Percentiles rank a stretch among this genome's conserved stretches.
phyloP scores from a whole-genome alignment of 345 rosid genomes.

The Erysimum cheiranthoides region DNA sequence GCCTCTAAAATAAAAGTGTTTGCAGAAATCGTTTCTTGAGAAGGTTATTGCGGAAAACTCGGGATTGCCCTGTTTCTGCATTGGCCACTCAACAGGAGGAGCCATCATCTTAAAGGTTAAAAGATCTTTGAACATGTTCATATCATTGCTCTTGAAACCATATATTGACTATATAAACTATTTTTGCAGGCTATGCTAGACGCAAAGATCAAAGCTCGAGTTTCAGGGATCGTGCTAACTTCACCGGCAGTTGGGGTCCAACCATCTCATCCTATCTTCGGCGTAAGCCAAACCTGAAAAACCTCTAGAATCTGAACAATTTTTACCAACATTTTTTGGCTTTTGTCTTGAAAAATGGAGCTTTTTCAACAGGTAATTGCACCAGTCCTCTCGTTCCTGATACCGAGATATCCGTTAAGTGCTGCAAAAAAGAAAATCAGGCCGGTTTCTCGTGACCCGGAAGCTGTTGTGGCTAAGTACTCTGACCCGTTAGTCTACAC shows the following conservation, averaged over 20 bases:
- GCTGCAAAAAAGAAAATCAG: constrained; percentile 77
- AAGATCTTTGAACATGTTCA: background rate
- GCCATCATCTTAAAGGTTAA: constrained; percentile 79
- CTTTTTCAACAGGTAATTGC: constrained; percentile 67
- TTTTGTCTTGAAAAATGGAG: background rate
- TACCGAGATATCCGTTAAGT: constrained; percentile 69
- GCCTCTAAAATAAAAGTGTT: constrained; percentile 8
- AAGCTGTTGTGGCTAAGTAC: constrained; percentile 78
- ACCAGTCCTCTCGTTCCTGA: constrained; percentile 65
- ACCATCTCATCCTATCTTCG: constrained; percentile 81
- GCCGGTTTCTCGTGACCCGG: constrained; percentile 87
- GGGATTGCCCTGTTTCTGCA: constrained; percentile 80
- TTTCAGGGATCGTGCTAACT: constrained; percentile 77
- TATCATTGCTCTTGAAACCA: constrained; percentile 15
- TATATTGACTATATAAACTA: background rate
- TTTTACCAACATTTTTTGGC: background rate
- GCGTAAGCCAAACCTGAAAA: constrained; percentile 49
- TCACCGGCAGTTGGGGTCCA: constrained; percentile 95
- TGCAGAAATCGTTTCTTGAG: constrained; percentile 68
- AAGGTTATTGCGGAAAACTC: constrained; percentile 71
- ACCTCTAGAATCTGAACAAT: constrained; percentile 5
- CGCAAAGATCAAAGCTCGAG: constrained; percentile 58
- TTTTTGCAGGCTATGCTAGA: constrained; percentile 65
- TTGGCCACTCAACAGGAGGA: constrained; percentile 95
- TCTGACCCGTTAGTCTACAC: constrained; percentile 91